phyloP scores from a whole-genome alignment of 768 basidiomycete species.

The Sporobolomyces phaffii region DNA sequence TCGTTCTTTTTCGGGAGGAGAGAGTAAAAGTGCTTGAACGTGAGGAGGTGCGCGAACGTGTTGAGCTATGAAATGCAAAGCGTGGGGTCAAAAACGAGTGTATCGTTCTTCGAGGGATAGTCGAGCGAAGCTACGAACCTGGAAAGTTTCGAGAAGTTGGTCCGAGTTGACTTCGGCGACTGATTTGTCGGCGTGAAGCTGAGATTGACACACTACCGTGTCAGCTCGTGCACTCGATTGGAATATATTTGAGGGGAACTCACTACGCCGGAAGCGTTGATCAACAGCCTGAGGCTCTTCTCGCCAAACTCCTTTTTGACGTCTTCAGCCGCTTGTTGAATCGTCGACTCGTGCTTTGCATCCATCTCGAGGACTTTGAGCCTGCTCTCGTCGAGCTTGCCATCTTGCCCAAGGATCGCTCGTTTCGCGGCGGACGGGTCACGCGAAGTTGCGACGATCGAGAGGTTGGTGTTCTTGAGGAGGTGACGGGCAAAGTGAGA shows the following conservation, averaged over 20 bases:
- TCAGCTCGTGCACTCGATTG: no score
- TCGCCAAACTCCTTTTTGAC: constrained; percentile 45
- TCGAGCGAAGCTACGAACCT: no score
- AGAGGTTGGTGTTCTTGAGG: constrained; percentile 45
- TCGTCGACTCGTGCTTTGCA: constrained; percentile 44
- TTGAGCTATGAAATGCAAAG: constrained; percentile 43
- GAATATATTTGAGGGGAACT: neutral
- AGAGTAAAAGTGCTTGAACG: constrained; percentile 50
- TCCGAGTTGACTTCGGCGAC: constrained; percentile 44
- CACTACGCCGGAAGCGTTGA: constrained; percentile 42
- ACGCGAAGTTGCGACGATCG: constrained; percentile 47
- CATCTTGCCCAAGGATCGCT: constrained; percentile 38
- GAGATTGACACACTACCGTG: no score
- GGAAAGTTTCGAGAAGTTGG: constrained; percentile 45
- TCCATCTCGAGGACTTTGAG: constrained; percentile 46
- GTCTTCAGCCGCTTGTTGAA: constrained; percentile 45
- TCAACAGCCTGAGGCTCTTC: constrained; percentile 45
- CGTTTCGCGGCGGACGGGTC: constrained; percentile 40
- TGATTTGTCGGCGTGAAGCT: constrained; percentile 51
- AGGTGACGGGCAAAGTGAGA: constrained; percentile 44
- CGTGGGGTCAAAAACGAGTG: neutral
- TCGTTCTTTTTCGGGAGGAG: constrained; percentile 46
- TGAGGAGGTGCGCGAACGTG: constrained; percentile 49
- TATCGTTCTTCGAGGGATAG: no score
- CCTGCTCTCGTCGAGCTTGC: constrained; percentile 38